Evolutionary conservation across 176 grass and related monocot genomes (phyloP), one percentile per base, ranked within the genome.

Genomic region (Saccharum spontaneum): DNA sequence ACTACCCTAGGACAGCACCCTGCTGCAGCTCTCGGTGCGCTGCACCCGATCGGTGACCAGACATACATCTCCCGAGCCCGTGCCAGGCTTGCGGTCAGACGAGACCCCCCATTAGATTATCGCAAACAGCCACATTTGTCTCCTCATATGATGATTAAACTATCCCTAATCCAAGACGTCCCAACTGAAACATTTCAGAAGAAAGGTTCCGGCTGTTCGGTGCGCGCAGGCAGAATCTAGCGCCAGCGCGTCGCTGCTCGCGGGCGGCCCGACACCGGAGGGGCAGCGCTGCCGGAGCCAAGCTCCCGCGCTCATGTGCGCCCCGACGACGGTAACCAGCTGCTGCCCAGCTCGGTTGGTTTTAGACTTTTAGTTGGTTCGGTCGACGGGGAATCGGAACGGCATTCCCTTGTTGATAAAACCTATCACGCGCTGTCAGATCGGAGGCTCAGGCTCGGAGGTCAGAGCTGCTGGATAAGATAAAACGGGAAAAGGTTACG

Each of bases 181-280:
- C 4, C 11, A 60, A 52, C 64, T 80, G 73, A 39, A 62, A 61
- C 61, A n/a, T 67, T 45, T 55, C 67, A 72, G 57, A 82, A 0
- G 24, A 80, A 86, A 86, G 57, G 88, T 90, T 83, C 74, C 2
- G 12, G 24, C 6, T 86, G 88, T 74, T 67, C 3, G 43, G 30
- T 3, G 61, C 67, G 57, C 52, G 74, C 59, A 41, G 65, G 60
- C 73, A 75, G 89, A 83, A 90, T 84, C 89, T 76, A 84, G 39
- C 24, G 80, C 89, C 89, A 84, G 89, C 89, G 6, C 62, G 46
- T 37, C 26, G 8, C 67, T 90, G 69, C 79, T 31, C 39, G 37
- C 79, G 37, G 54, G 2, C 61, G 67, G 3, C 9, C 75, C 59
- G 75, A 83, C 89, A 90, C 45, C 16, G 67, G 57, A 83, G 79